These are phyloP conservation scores for Ophiostoma piceae DNA, from an alignment of 2,329 filamentous ascomycete species.

Conservation along the genomic window DNA sequence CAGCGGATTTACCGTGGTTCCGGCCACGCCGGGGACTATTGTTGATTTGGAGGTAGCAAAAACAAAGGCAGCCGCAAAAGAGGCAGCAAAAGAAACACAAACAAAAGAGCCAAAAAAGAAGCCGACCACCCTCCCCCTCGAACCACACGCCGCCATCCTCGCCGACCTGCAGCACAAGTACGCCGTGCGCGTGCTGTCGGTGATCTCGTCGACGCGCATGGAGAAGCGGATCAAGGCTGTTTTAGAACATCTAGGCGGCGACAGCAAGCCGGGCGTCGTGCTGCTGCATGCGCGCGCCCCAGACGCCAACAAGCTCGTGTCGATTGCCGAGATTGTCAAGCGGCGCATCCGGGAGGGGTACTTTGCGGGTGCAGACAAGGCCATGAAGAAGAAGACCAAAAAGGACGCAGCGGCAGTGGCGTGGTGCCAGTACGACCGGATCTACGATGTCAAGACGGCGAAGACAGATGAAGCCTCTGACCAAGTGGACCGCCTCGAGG, in stretches of 20 bases:
- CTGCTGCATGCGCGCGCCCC: constrained; percentile 48
- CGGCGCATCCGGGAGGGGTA: constrained; percentile 44
- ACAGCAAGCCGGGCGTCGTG: constrained; percentile 34
- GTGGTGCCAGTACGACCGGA: constrained; percentile 55
- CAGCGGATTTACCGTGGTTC: constrained; percentile 14
- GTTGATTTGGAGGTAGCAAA: background rate
- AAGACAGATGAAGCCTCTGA: too few relatives aligned
- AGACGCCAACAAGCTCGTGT: constrained; percentile 61
- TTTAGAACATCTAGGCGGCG: constrained; percentile 40
- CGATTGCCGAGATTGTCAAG: constrained; percentile 61
- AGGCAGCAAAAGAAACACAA: constrained; percentile 27
- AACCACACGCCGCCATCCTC: constrained; percentile 42
- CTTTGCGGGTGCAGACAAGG: background rate
- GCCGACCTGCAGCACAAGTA: constrained; percentile 43
- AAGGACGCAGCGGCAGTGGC: background rate
- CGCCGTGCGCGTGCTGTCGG: constrained; percentile 48
- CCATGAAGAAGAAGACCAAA: background rate
- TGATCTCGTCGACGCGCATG: constrained; percentile 58
- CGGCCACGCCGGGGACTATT: constrained; percentile 19
- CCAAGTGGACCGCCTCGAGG: constrained; percentile 53
- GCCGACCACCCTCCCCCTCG: constrained; percentile 30
- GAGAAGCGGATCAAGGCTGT: constrained; percentile 47
- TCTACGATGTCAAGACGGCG: constrained; percentile 44
- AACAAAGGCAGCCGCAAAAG: background rate
- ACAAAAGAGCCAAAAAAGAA: constrained; percentile 27